Evolutionary conservation across 257 asterid genomes (phyloP).

Genomic region (Solanum rostratum): DNA sequence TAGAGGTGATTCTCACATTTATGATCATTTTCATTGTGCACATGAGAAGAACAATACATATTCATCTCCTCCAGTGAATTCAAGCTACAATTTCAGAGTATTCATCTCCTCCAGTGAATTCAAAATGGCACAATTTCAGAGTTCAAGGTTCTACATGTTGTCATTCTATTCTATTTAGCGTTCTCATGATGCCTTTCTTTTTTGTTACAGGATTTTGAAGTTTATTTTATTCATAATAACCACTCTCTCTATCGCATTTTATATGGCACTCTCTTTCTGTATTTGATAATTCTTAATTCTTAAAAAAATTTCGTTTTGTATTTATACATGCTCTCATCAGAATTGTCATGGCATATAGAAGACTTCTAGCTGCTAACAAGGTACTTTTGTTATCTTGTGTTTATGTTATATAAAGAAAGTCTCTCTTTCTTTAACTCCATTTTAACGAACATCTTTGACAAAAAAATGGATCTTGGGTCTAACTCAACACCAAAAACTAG

Average conservation of each 20-base stretch:
- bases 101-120: background rate
- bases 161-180: background rate
- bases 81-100: background rate
- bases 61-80: background rate
- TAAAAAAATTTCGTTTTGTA: background rate
- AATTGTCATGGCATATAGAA: background rate
- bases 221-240: background rate
- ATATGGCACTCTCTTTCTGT: background rate
- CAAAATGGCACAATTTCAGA: background rate
- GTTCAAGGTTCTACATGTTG: background rate
- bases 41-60: background rate
- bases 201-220: background rate
- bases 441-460: background rate
- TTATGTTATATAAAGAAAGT: background rate
- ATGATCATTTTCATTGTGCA: background rate
- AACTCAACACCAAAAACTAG: background rate
- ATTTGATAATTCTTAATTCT: background rate
- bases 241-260: background rate
- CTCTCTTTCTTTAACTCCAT: background rate
- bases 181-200: background rate
- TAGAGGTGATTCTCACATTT: background rate
- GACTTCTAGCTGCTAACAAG: background rate
- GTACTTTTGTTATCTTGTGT: background rate
- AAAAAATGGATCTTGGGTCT: background rate
- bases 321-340: background rate